Evolutionary conservation across 78 protist genomes (phyloP), one percentile per base, ranked within the genome.

Genomic region (Dictyostelium discoideum): DNA sequence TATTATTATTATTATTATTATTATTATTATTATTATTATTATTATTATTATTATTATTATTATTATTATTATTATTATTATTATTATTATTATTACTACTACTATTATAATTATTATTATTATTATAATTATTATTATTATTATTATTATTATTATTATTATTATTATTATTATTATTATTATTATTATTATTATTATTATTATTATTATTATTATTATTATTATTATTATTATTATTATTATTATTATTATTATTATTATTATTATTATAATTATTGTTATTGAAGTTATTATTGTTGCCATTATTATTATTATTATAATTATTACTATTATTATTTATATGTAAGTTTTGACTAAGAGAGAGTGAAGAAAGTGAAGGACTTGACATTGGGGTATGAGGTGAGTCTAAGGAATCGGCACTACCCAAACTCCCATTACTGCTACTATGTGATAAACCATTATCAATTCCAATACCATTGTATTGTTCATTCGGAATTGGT

Each of bases 361-460:
- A 48, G 10, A 80, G 57, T 40, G 69, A 46, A 5, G 85, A 46
- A n/a, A 80, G 46, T 9, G 44, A 80, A 22, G 85, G 85, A 22
- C 57, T 39, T 46, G 85, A 80, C 69, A 80, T 46, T 78, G 84
- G 84, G 7, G 84, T 44, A 26, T 22, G 85, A 46, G 85, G 85
- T 26, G 85, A 80, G 14, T 80, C 85, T 0, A 80, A 11, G 4
- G 85, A 80, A 48, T 80, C 85, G 5, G 18, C 37, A 11, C 63
- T 40, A 24, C 54, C 44, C 13, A 78, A 42, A 32, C 32, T 32
- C 5, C 81, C 40, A 40, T 42, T 77, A 42, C 84, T 77, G 10
- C n/a, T 16, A 77, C 84, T 77, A 77, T 77, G 84, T 85, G 92
- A 48, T 20, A 74, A 48, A 18, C n/a, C 29, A 13, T 7, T 37